phyloP scores from a whole-genome alignment of 129 eudicot species.

The Artemisia argyi region DNA sequence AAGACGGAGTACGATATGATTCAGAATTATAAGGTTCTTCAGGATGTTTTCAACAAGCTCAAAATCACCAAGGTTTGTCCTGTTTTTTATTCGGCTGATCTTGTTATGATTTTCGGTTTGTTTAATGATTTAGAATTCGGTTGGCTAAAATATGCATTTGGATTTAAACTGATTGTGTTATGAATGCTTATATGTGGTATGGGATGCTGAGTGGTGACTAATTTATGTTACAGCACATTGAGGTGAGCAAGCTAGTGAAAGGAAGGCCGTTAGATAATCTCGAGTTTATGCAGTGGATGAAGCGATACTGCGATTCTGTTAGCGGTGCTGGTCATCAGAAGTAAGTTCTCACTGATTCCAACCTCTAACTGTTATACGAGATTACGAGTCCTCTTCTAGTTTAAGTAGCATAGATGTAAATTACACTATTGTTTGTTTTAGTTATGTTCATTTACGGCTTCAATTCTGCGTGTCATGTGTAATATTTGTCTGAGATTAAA shows the following conservation, averaged over 20 bases:
- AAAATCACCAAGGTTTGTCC: conserved; percentile 79
- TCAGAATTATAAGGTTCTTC: conserved; percentile 95
- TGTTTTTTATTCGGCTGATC: neutral
- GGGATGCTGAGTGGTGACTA: neutral
- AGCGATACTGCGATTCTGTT: conserved; percentile 81
- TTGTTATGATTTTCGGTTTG: neutral
- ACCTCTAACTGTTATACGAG: no score
- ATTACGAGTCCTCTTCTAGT: no score
- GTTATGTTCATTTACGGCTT: neutral
- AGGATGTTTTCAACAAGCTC: conserved; percentile 88
- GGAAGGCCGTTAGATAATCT: conserved; percentile 91
- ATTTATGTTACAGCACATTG: conserved; percentile 60
- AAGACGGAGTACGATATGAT: conserved; percentile 95
- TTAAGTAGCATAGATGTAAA: no score
- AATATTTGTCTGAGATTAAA: neutral
- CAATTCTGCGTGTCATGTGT: neutral
- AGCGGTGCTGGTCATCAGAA: conserved; percentile 64
- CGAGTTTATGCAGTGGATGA: conserved; percentile 99
- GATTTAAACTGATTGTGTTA: no score
- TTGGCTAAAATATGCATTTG: neutral
- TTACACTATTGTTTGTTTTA: neutral
- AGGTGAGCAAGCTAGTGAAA: conserved; percentile 89
- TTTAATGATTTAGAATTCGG: neutral
- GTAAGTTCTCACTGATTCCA: conserved; percentile 45
- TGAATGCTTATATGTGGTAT: no score